Base-by-base conservation (phyloP, 2,329 filamentous ascomycete genomes). In the Samsoniella hepiali region DNA sequence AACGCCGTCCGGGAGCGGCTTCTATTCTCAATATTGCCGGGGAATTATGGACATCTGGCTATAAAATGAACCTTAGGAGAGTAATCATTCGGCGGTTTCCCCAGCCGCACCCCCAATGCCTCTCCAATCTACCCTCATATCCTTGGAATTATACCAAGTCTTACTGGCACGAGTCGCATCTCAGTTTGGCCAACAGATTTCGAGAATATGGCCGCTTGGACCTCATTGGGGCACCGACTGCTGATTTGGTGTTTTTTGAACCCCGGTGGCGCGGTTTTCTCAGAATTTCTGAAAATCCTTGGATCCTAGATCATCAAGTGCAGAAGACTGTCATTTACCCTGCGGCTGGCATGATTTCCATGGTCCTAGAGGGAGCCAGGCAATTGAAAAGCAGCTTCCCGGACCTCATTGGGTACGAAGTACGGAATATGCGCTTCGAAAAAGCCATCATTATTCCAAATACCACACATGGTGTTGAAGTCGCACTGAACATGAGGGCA, bases 101-200 rank as follows among this genome's bases (percentile, higher is more conserved):
- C 11, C 62, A 65, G 15, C n/a, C 38, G 8, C 60, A 44, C 3
- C 68, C 69, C n/a, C 73, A 72, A 60, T 77, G 77, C 27, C 71
- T 85, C 3, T 67, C 74, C 1, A 77, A 80, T 63, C 69, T 86
- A 38, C 83, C 84, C 2, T 74, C 77, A 1, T 85, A 85, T 64
- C 77, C 80, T 2, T 86, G 83, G 82, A 83, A 85, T 36, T 83
- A 85, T 64, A 71, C 73, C 32, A 81, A 77, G 32, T 72, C 69
- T 1, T 83, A 84, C 68, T 85, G 83, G 83, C 77, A 82, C 64
- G 83, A 86, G 64, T 80, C 80, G 1, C 78, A 81, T 47, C 68
- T 81, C 2, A 79, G 79, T 27, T 68, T 71, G 15, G 74, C 77
- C 11, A 77, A 77, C 54, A 77, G 82, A 3, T 77, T 80, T 63